Base-by-base conservation (phyloP, 192 early-diverging fungal genomes). In the Coemansia sp. region DNA sequence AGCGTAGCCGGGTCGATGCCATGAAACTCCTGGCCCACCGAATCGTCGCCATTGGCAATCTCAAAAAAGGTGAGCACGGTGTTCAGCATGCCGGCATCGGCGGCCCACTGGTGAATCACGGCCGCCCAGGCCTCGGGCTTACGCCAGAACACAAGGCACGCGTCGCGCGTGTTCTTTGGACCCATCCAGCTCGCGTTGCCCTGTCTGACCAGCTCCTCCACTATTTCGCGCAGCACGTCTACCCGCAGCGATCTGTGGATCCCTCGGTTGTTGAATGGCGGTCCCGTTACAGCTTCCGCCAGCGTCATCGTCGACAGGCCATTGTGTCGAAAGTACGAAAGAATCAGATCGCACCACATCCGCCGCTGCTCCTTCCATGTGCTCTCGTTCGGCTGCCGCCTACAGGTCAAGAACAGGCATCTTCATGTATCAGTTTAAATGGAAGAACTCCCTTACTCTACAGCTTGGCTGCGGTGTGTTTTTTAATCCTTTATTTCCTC, bases 91-190 rank as follows among this genome's bases (percentile, higher is more conserved):
- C 94, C 94, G 54, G 89, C 91, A 64, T 67, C 60, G 70, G 70
- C 70, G 66, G 93, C 95, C 94, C 94, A 98, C 56, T 88, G 82
- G 61, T 90, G 88, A 12, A 98, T 86, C 68, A 91, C 69, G 12
- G 75, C 62, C 2, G 93, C 95, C 96, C 96, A 98, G 59, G 94
- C 92, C 54, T 95, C 94, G 9, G 93, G 93, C 73, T 89, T 93
- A 64, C 89, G 86, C 95, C 95, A 97, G 64, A 89, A 91, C 6
- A 98, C 82, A 37, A 93, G 75, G 18, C 91, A 93, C 15, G 67
- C 58, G 47, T 84, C 81, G 42, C 70, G 72, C 18, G 67, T 67
- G 70, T 80, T 85, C 67, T 72, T 73, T 32, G 74, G 69, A 3
- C 71, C 65, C 3, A 54, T 43, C 85, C 86, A 87, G 50, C 76